Evolutionary conservation across 139 green algal genomes (phyloP), one percentile per base, ranked within the genome.

Genomic region (Auxenochlorella pyrenoidosa): DNA sequence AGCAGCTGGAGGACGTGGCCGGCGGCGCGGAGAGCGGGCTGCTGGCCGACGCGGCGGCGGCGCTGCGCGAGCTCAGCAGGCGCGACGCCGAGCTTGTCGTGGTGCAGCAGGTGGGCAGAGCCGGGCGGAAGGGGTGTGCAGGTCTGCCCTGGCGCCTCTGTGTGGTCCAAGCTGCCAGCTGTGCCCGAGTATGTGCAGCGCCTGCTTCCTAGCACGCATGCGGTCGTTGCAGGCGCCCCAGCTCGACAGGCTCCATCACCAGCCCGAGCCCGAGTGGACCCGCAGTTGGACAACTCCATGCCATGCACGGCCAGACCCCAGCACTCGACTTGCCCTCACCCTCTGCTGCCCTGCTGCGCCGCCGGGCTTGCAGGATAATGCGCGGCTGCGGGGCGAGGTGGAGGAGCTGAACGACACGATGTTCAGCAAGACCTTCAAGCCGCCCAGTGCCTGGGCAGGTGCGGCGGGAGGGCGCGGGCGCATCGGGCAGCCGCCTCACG

Each of bases 351-450:
- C 8, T 59, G 22, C 79, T 73, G n/a, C 43, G 54, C 34, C n/a
- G 38, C 22, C 51, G 18, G 22, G 34, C 13, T 58, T 66, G 43
- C 58, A 88, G 77, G 82, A 91, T 36, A 88, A 87, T 18, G 76
- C 86, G 44, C 44, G 58, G 58, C 81, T 94, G 84, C 43, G 75
- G 51, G 16, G 41, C 5, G 89, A 93, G 85, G 81, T 94, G 63
- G 85, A 91, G 1, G 79, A 92, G 65, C 85, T 94, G 63, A 93
- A 89, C 36, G 86, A 91, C 77, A 94, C 87, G 10, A 91, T 94
- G 81, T 93, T 92, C 76, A 91, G 85, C 79, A 94, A 94, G 70
- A 91, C 70, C 60, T 95, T 95, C 90, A 93, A 93, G 79, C 85
- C 92, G 21, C 92, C 92, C 36, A 88, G 66, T 12, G 92, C 92